Percentiles rank a stretch among this genome's conserved stretches.
phyloP scores from a whole-genome alignment of 306 rosid genomes.

The Quercus berberidifolia region DNA sequence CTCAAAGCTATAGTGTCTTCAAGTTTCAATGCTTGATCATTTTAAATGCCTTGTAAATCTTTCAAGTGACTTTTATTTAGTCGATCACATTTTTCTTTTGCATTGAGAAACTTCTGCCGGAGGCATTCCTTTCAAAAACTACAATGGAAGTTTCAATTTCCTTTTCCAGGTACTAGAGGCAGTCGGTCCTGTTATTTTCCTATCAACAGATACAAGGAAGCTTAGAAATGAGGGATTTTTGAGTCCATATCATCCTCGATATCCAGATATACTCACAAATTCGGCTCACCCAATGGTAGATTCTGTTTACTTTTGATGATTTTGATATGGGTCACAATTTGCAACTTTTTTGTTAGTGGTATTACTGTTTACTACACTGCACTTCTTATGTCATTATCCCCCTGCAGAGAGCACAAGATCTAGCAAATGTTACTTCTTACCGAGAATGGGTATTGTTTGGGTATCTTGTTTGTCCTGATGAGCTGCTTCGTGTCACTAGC shows the following conservation, averaged over 20 bases:
- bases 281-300: slow-evolving; percentile 98
- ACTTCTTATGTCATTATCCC: slow-evolving; percentile 11
- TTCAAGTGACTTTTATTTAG: neutral
- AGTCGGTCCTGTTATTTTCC: slow-evolving; percentile 91
- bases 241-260: slow-evolving; percentile 99
- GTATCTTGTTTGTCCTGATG: slow-evolving; percentile 99
- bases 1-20: neutral
- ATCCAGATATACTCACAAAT: slow-evolving; percentile 97
- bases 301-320: neutral
- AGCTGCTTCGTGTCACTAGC: slow-evolving; percentile 97
- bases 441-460: slow-evolving; percentile 98
- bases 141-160: neutral
- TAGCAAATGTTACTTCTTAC: slow-evolving; percentile 93
- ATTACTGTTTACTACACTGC: slow-evolving; percentile 16
- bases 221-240: slow-evolving; percentile 96
- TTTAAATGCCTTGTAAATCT: neutral
- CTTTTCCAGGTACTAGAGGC: slow-evolving; percentile 86
- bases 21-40: neutral
- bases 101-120: neutral
- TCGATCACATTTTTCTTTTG: neutral
- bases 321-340: neutral
- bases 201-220: slow-evolving; percentile 95
- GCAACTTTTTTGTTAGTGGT: neutral
- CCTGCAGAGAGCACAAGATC: slow-evolving; percentile 95
- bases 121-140: neutral